These are phyloP conservation scores for Ustilago lituana DNA, from an alignment of 1,284 basidiomycete genomes.

Conservation along the genomic window DNA sequence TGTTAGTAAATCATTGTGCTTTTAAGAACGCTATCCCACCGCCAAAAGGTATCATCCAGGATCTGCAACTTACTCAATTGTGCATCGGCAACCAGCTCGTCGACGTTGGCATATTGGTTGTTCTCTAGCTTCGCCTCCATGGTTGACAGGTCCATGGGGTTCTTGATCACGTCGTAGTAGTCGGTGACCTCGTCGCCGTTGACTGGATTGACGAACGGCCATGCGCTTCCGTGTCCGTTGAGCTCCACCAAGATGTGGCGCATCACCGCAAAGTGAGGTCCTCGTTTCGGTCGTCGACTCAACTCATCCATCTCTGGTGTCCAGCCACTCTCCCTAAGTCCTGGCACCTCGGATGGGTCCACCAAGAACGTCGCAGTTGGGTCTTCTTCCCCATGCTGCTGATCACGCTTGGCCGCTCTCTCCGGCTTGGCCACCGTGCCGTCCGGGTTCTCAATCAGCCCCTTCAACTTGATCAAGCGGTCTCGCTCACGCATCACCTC, in stretches of 20 bases:
- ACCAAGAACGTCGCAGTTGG: constrained; percentile 52
- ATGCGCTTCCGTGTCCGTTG: constrained; percentile 81
- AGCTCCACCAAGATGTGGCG: constrained; percentile 85
- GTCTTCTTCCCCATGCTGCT: constrained; percentile 37
- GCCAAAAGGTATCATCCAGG: no score
- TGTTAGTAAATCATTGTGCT: no score
- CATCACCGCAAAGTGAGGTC: constrained; percentile 75
- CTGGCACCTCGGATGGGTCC: constrained; percentile 59
- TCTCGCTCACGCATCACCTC: constrained; percentile 77
- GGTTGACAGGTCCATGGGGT: constrained; percentile 93
- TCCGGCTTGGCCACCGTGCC: constrained; percentile 49
- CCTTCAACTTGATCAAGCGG: constrained; percentile 45
- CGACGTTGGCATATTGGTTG: constrained; percentile 77
- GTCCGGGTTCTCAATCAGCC: constrained; percentile 48
- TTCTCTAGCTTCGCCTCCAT: constrained; percentile 93
- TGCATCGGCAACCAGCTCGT: constrained; percentile 82
- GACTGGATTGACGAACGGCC: constrained; percentile 88
- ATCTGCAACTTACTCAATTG: constrained; percentile 59
- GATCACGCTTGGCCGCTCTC: constrained; percentile 40
- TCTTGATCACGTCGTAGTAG: constrained; percentile 88
- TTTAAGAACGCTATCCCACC: no score
- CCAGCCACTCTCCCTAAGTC: constrained; percentile 83
- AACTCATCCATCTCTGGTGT: constrained; percentile 82
- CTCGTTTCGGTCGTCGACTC: constrained; percentile 73
- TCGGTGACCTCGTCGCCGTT: constrained; percentile 84